Evolutionary conservation across 331 rosid genomes (phyloP), one percentile per base, ranked within the genome.

Genomic region (Pyracantha coccinea): DNA sequence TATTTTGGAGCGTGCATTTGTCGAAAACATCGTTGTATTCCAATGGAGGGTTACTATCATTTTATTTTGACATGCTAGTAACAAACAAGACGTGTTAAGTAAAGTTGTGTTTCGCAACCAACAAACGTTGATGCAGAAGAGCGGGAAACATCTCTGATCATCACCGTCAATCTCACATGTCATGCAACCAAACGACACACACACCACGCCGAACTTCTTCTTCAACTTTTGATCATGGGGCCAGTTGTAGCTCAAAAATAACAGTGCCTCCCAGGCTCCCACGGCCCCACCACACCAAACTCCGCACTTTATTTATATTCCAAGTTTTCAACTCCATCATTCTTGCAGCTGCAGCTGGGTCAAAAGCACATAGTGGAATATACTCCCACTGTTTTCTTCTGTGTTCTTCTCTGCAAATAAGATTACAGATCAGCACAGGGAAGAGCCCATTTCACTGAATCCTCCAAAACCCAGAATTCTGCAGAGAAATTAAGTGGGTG

Each of bases 271-370:
- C 28, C 47, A 41, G 47, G 47, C 47, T 3, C 47, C 47, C 47
- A 41, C 14, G 47, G 47, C 47, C 47, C 47, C 28, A 20, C 66
- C 75, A 57, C 75, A 71, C 69, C 69, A 35, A 71, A 54, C 75
- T 20, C 16, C 2, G 2, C 25, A 35, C 57, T 72, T 33, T 58
- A 23, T 72, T 72, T 47, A 14, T 16, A 2, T 23, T 35, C 66
- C 68, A 61, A 61, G 66, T 27, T 59, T 59, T 59, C 65, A 71
- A 71, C 75, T 54, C 35, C 75, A 54, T 55, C 5, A 54, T 71
- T 54, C 16, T 44, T 12, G 50, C 50, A 44, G 50, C 50, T 12
- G 50, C 0, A 0, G 50, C 75, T 9, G 67, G 54, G 55, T 72
- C 35, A 72, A 72, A 35, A 72, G 76, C 66, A 58, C 41, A 14